Base-by-base conservation (phyloP, 495 filamentous ascomycete species). In the Hypoxylon fragiforme region DNA sequence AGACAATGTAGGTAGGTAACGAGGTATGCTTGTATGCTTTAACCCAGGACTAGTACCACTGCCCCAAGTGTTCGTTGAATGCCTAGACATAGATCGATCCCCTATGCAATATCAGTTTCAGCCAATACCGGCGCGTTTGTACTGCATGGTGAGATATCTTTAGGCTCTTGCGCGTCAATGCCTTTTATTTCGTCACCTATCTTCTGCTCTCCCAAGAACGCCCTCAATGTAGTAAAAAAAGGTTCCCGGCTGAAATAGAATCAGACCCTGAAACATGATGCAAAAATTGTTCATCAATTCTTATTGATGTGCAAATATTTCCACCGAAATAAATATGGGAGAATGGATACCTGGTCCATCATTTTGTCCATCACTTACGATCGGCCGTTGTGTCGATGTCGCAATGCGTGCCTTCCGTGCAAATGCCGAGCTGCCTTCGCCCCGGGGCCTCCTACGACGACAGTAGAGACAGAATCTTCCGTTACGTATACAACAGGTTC, bases 401-500 rank as follows among this genome's bases (percentile, higher is more conserved):
- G 50, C 34, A 37, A 21, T 35, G 55, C 47, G 32, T 68, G 58
- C 18, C 52, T 47, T 14, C 12, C 46, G 13, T 31, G 52, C 7
- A 62, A 12, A 16, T 56, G 52, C 15, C 62, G 46, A 3, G 6
- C 60, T 11, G 49, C 34, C 32, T 45, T 65, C 6, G 35, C 31
- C n/a, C 26, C 15, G 11, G 54, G 50, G 13, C 54, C 14, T 9
- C 12, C 39, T 6, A 67, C 60, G 5, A 70, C 70, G 2, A 66
- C 70, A 1, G 73, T 72, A 2, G 66, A 70, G 12, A 54, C 24
- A 4, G 68, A 56, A 0, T 62, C 60, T 26, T 71, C 50, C 2
- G 68, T 74, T 28, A 78, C 71, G 19, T 73, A 76, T 37, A 73
- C 68, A 7, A 75, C 57, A 15, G 70, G 72, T 62, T 78, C 70